Evolutionary conservation across 1,284 basidiomycete species (phyloP), one percentile per base, ranked within the genome.

Genomic region (Wallemia ichthyophaga): DNA sequence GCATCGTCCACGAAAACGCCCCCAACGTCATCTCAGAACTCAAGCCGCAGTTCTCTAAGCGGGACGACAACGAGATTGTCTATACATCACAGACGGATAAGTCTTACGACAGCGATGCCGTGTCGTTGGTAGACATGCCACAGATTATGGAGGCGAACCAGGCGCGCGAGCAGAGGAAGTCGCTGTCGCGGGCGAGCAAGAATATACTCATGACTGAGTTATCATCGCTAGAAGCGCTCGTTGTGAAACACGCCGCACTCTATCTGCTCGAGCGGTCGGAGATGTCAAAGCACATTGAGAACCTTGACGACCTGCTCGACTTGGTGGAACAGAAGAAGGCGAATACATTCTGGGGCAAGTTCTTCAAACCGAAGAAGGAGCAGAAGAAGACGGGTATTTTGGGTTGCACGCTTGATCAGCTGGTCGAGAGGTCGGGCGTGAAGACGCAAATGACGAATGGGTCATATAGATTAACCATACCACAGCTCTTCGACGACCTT

Each of bases 401-500:
- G 69, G 82, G 86, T 58, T 80, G 96, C 60, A 87, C 88, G 2
- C 75, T 99, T 61, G 92, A 99, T 66, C 74, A 89, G 37, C 75
- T 99, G 31, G 87, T 95, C n/a, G 91, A 96, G 65, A 77, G 83
- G 61, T 89, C 91, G 66, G 92, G 92, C 1, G 82, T 86, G 7
- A 94, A 98, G 71, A 95, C 91, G 24, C 61, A 64, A 24, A 48
- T 48, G 37, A 48, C 37, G 37, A 48, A 48, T 21, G 37, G 37
- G 3, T 5, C 11, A 15, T 48, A 48, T 21, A 48, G n/a, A 21
- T 21, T 48, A 5, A 48, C 37, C 13, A 82, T 99, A 26, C 92
- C 92, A 5, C 94, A 86, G 69, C 95, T 98, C 68, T 85, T 99
- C 62, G 94, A 98, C 68, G 94, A 98, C 67, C 83, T 95, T 59